Evolutionary conservation across 2,329 filamentous ascomycete species (phyloP).

Genomic region (Penicillium sp.): DNA sequence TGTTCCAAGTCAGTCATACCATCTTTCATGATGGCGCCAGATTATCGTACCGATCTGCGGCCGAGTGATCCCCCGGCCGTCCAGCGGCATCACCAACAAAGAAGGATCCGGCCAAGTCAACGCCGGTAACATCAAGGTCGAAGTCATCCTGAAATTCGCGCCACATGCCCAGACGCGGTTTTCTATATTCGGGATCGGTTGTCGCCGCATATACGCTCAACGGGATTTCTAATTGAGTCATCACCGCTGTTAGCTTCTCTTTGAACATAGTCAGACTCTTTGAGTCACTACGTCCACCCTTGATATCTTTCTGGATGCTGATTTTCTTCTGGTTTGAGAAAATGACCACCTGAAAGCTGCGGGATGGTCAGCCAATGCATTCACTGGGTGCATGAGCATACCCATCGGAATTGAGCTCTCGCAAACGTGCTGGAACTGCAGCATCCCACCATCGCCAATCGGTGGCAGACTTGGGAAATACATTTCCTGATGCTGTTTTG

Average conservation of each 20-base stretch:
- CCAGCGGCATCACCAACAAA: constrained; percentile 84
- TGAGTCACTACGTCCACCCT: constrained; percentile 60
- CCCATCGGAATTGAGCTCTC: constrained; percentile 64
- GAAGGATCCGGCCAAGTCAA: constrained; percentile 68
- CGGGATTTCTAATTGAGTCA: constrained; percentile 63
- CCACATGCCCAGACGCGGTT: constrained; percentile 90
- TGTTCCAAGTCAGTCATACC: constrained; percentile 15
- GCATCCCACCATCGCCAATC: constrained; percentile 96
- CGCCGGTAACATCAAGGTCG: constrained; percentile 49
- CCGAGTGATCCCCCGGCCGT: constrained; percentile 53
- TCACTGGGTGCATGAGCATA: no score
- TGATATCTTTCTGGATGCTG: constrained; percentile 66
- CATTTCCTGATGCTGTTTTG: constrained; percentile 70
- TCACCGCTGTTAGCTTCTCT: constrained; percentile 63
- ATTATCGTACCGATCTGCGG: constrained; percentile 50
- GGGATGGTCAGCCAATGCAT: constrained; percentile 2
- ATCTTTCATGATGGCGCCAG: constrained; percentile 1
- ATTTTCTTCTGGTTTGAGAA: constrained; percentile 87
- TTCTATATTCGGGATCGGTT: constrained; percentile 71
- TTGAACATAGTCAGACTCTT: constrained; percentile 76
- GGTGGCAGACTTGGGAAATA: constrained; percentile 60
- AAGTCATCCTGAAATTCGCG: constrained; percentile 58
- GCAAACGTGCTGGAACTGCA: constrained; percentile 61
- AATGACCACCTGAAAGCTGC: constrained; percentile 67
- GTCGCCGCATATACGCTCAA: constrained; percentile 82